Conservation (phyloP, 306 rosid genomes). For the Citrullus colocynthis region DNA sequence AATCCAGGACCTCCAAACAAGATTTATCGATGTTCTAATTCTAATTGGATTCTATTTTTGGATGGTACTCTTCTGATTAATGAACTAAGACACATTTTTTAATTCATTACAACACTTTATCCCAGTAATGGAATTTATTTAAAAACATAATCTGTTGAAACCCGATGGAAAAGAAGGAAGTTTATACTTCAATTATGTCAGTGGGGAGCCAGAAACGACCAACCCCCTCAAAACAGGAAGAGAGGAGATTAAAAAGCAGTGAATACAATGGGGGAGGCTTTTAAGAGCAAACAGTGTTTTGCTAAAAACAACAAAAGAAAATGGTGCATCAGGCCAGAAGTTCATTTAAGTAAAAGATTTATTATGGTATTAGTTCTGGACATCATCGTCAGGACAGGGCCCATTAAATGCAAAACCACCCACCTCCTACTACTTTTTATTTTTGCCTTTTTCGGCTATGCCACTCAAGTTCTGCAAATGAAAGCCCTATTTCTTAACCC, state of each 20-base stretch:
- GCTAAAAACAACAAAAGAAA: not conserved
- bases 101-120: not conserved
- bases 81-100: not conserved
- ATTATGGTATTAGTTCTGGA: not conserved
- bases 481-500: not conserved
- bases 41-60: not conserved
- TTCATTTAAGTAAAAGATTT: not conserved
- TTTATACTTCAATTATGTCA: not conserved
- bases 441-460: not conserved
- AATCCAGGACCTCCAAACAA: not conserved
- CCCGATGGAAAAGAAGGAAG: not conserved
- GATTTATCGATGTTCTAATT: not conserved
- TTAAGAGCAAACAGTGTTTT: not conserved
- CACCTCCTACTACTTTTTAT: not conserved
- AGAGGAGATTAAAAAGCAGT: not conserved
- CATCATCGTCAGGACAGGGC: not conserved
- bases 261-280: not conserved
- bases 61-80: not conserved
- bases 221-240: not conserved
- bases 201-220: conserved; percentile 5
- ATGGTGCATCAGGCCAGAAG: not conserved
- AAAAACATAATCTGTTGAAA: not conserved
- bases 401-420: not conserved
- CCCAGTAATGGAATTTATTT: not conserved
- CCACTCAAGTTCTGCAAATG: not conserved